Percentiles rank a stretch among this genome's conserved stretches.
phyloP scores from a whole-genome alignment of 768 basidiomycete genomes.

The Sistotremastrum suecicum region DNA sequence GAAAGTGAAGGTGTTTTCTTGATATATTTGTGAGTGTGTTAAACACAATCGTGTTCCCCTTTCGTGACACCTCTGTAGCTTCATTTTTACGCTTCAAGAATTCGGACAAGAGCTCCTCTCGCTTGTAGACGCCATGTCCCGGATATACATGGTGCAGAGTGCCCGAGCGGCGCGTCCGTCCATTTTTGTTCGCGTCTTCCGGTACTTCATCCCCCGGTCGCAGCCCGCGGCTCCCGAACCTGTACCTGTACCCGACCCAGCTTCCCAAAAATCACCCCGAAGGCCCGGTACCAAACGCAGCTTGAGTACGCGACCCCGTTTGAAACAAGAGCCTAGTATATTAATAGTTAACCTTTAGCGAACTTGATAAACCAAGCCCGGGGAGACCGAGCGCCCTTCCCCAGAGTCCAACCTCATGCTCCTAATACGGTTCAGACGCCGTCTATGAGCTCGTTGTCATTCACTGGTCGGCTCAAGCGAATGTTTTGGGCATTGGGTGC shows the following conservation, averaged over 20 bases:
- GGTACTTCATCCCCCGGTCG: background rate
- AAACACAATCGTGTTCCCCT: background rate
- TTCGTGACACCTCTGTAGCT: constrained; percentile 34
- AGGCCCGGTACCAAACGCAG: constrained; percentile 16
- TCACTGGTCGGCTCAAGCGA: constrained; percentile 50
- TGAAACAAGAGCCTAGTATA: background rate
- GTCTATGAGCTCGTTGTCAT: constrained; percentile 39
- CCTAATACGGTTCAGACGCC: constrained; percentile 81
- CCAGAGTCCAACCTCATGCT: constrained; percentile 69
- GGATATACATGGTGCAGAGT: constrained; percentile 59
- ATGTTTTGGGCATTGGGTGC: constrained; percentile 58
- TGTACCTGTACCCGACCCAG: constrained; percentile 8
- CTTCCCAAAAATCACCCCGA: constrained; percentile 6
- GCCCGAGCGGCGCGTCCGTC: constrained; percentile 21
- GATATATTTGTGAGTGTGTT: constrained; percentile 72
- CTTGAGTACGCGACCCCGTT: constrained; percentile 27
- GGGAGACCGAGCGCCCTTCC: constrained; percentile 52
- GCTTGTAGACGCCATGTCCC: constrained; percentile 71
- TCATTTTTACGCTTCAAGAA: constrained; percentile 93
- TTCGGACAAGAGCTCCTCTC: constrained; percentile 74
- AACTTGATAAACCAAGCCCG: constrained; percentile 42
- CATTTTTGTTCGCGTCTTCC: background rate
- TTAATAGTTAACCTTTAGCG: background rate
- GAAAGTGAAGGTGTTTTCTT: constrained; percentile 80
- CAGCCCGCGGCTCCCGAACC: constrained; percentile 11